A percentile compares a stretch with the other conserved stretches of the same genome.
phyloP scores from a whole-genome alignment of 352 stramenopile genomes.

The Globisporangium abappressorium region DNA sequence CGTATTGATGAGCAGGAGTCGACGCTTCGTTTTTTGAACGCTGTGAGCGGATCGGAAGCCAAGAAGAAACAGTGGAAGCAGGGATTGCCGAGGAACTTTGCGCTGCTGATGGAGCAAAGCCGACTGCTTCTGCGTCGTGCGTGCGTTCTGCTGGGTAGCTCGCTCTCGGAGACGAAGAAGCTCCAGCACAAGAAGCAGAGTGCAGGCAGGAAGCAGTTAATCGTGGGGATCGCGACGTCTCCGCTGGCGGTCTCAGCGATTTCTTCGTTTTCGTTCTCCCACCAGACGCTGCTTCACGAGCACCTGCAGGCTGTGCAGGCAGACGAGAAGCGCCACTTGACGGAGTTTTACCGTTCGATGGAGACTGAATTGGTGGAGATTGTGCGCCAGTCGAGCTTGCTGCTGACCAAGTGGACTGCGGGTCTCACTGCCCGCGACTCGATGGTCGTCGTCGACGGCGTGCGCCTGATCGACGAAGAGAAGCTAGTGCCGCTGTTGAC shows the following conservation, averaged over 20 bases:
- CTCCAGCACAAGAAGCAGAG: conserved; percentile 22
- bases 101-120: conserved; percentile 67
- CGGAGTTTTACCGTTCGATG: conserved; percentile 41
- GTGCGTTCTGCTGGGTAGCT: conserved; percentile 56
- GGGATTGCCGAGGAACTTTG: conserved; percentile 44
- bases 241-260: conserved; percentile 25
- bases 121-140: conserved; percentile 46
- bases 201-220: conserved; percentile 26
- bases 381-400: conserved; percentile 35
- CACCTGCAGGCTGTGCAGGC: conserved; percentile 41
- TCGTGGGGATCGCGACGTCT: conserved; percentile 31
- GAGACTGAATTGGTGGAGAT: conserved; percentile 45
- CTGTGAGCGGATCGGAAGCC: conserved; percentile 28
- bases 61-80: conserved; percentile 53
- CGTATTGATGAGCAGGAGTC: conserved; percentile 45
- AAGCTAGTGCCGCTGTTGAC: conserved; percentile 50
- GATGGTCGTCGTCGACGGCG: conserved; percentile 44
- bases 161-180: conserved; percentile 31
- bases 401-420: conserved; percentile 58
- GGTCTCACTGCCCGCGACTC: conserved; percentile 31
- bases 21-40: conserved; percentile 41
- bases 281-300: conserved; percentile 61
- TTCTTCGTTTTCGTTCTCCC: conserved; percentile 40
- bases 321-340: conserved; percentile 34
- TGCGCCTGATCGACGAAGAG: conserved; percentile 55